Base-by-base conservation (phyloP, 2,329 filamentous ascomycete genomes). In the Claviceps humidiphila region DNA sequence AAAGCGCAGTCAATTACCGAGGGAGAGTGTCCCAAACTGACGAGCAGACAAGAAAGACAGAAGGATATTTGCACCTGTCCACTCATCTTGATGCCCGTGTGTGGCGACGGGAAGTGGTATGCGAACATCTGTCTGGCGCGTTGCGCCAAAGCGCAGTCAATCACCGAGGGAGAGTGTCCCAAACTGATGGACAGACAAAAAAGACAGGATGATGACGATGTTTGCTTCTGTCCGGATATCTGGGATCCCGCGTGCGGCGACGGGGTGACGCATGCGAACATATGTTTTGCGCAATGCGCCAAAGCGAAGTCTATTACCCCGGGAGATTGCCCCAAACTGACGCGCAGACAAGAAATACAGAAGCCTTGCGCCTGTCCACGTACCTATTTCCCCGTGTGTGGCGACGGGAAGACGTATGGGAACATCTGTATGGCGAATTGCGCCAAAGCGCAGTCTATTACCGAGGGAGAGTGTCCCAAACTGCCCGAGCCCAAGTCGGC, bases 361-460 rank as follows among this genome's bases (percentile, higher is more conserved):
- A 22, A 22, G 20, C 20, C 2, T 22, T 22, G 20, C 20, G 3
- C 2, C 20, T 22, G 20, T 22, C 20, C 47, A 4, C 0, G 5
- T 0, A 2, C 11, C 17, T 48, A 48, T 20, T 1, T 1, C 2
- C 47, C 47, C 38, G 47, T 49, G 20, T 49, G 47, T 17, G 38
- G n/a, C 37, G 20, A 5, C 37, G 38, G 22, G 20, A 17, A 2
- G 20, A 13, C 0, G 1, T 49, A 11, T 22, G 2, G 7, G 2
- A 49, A 49, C 47, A 1, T 0, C 3, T 49, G 47, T 34, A 0
- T 0, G 2, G 47, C 47, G 11, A 3, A 1, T 1, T 49, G 47
- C 20, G 17, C 9, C 5, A 38, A 14, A 1, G 11, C n/a, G 76
- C 48, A 77, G 72, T 43, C 84, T 79, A 30, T 89, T 24, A 24